These are phyloP conservation scores for Thelonectria rubi DNA, from an alignment of 2,329 filamentous ascomycete species.

Conservation along the genomic window DNA sequence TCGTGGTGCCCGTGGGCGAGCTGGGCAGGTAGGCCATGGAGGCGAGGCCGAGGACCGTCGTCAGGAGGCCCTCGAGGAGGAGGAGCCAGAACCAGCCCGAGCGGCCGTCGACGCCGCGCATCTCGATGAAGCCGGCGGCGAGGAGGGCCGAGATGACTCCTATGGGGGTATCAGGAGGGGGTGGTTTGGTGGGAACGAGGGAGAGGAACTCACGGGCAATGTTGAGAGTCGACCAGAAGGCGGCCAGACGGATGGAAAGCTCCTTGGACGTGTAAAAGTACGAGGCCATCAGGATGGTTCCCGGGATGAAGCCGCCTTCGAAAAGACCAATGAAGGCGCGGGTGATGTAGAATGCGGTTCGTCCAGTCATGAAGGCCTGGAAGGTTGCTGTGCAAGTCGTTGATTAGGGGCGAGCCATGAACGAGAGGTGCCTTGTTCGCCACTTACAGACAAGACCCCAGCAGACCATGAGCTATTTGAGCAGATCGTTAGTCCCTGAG, in stretches of 20 bases:
- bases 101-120: slow-evolving; percentile 57
- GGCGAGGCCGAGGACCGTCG: slow-evolving; percentile 60
- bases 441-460: slow-evolving; percentile 55
- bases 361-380: slow-evolving; percentile 61
- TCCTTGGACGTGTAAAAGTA: slow-evolving; percentile 79
- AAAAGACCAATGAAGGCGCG: slow-evolving; percentile 62
- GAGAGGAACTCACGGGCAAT: slow-evolving; percentile 44
- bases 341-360: slow-evolving; percentile 59
- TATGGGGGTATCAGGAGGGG: slow-evolving; percentile 41
- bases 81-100: slow-evolving; percentile 67
- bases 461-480: slow-evolving; percentile 54
- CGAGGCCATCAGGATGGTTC: slow-evolving; percentile 70
- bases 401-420: slow-evolving; percentile 39
- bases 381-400: slow-evolving; percentile 48
- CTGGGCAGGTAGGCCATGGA: slow-evolving; percentile 69
- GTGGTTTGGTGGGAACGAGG: slow-evolving; percentile 46
- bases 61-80: slow-evolving; percentile 54
- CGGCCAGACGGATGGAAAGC: slow-evolving; percentile 71
- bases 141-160: slow-evolving; percentile 58
- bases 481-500: not conserved
- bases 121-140: slow-evolving; percentile 57
- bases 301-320: slow-evolving; percentile 67
- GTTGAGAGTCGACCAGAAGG: slow-evolving; percentile 70
- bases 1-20: slow-evolving; percentile 72
- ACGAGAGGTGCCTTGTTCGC: not conserved